These are phyloP conservation scores for Agrocybe pediades DNA, from an alignment of 768 basidiomycete genomes.

Conservation along the genomic window DNA sequence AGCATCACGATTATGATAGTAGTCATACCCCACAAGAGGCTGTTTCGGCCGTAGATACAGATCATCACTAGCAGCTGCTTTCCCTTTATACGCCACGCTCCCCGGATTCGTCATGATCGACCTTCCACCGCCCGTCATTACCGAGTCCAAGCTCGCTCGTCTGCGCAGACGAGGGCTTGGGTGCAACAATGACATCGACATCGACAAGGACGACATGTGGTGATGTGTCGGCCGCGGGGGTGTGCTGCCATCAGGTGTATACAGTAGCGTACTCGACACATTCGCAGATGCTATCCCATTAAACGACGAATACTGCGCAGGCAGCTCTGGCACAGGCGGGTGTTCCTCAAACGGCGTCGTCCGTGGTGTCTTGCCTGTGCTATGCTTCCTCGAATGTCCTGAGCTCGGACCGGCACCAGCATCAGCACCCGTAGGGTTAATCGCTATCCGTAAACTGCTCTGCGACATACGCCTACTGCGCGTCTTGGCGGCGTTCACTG, in stretches of 20 bases:
- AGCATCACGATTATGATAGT: too few relatives aligned
- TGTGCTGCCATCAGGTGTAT: constrained; percentile 16
- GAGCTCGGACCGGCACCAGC: too few relatives aligned
- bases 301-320: constrained; percentile 26
- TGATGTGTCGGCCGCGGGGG: too few relatives aligned
- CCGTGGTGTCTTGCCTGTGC: constrained; percentile 15
- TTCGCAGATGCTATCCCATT: constrained; percentile 18
- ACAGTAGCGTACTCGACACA: constrained; percentile 22
- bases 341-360: constrained; percentile 26
- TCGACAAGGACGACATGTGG: neutral
- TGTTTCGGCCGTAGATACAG: constrained; percentile 21
- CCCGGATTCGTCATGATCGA: constrained; percentile 7
- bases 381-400: constrained; percentile 24
- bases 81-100: constrained; percentile 18
- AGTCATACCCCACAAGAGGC: too few relatives aligned
- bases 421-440: too few relatives aligned
- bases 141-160: constrained; percentile 27
- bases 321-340: constrained; percentile 36
- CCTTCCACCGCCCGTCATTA: constrained; percentile 15
- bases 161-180: constrained; percentile 13
- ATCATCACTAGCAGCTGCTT: constrained; percentile 26
- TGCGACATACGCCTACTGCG: constrained; percentile 67
- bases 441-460: constrained; percentile 58
- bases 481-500: constrained; percentile 64
- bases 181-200: neutral